Percentiles rank a stretch among this genome's conserved stretches.
phyloP scores from a whole-genome alignment of 495 filamentous ascomycete species.

The Lasiosphaeria ovina region DNA sequence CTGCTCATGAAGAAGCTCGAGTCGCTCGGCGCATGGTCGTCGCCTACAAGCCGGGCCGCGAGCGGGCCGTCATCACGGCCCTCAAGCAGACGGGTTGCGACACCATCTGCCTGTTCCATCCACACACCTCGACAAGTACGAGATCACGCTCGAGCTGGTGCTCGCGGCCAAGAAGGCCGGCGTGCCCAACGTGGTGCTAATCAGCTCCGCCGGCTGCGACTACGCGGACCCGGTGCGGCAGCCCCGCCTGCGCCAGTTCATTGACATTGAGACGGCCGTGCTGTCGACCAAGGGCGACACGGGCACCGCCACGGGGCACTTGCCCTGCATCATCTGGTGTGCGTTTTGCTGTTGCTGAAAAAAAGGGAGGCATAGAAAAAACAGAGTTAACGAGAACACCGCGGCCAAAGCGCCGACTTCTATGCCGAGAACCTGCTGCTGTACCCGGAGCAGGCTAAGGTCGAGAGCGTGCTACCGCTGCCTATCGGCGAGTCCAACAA shows the following conservation, averaged over 20 bases:
- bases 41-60: conserved; percentile 42
- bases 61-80: conserved; percentile 35
- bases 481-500: conserved; percentile 52
- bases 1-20: conserved; percentile 55
- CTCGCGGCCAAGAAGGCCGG: conserved; percentile 49
- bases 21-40: conserved; percentile 51
- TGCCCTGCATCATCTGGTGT: conserved; percentile 52
- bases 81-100: conserved; percentile 47
- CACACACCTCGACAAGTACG: conserved; percentile 45
- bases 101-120: conserved; percentile 56
- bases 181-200: conserved; percentile 50
- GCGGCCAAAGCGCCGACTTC: conserved; percentile 46
- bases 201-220: conserved; percentile 55
- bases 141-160: conserved; percentile 49
- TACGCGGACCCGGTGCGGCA: conserved; percentile 51
- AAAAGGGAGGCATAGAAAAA: background rate
- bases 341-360: background rate
- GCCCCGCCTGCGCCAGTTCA: conserved; percentile 53
- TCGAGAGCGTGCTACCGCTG: conserved; percentile 46
- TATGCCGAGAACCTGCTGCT: conserved; percentile 57
- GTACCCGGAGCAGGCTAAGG: conserved; percentile 48
- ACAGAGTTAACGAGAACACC: background rate
- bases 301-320: conserved; percentile 39
- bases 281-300: conserved; percentile 49
- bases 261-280: conserved; percentile 50